phyloP scores from a whole-genome alignment of 768 basidiomycete genomes.

The Tulasnella sp. region DNA sequence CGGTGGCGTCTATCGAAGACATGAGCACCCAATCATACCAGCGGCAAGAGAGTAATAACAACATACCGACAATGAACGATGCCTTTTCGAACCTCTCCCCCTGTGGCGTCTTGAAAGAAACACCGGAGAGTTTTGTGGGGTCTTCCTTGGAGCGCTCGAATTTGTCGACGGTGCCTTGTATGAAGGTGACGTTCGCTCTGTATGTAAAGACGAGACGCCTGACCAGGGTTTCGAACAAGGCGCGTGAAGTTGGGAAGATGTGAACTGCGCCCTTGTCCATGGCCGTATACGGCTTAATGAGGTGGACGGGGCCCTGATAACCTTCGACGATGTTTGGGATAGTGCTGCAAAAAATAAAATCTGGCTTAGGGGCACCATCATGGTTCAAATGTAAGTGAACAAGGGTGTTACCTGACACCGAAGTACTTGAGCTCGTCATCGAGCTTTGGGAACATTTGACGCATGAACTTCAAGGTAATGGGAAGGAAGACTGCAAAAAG shows the following conservation, averaged over 20 bases:
- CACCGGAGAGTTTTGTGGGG: neutral
- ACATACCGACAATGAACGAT: slow-evolving; percentile 23
- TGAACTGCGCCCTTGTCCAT: slow-evolving; percentile 11
- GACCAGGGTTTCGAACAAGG: slow-evolving; percentile 27
- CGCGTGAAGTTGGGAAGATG: slow-evolving; percentile 22
- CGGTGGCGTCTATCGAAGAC: slow-evolving; percentile 27
- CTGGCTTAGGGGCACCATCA: neutral
- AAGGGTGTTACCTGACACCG: neutral
- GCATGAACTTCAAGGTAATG: slow-evolving; percentile 17
- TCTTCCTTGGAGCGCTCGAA: slow-evolving; percentile 19
- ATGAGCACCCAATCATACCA: neutral
- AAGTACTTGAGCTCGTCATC: slow-evolving; percentile 17
- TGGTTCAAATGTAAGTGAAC: neutral
- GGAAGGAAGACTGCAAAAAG: slow-evolving; percentile 18
- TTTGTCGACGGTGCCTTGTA: slow-evolving; percentile 26
- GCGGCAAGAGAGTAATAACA: too few relatives aligned
- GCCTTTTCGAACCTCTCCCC: slow-evolving; percentile 19
- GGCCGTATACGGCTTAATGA: neutral
- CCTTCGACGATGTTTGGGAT: slow-evolving; percentile 6
- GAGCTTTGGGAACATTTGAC: slow-evolving; percentile 21
- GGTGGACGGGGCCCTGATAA: slow-evolving; percentile 5
- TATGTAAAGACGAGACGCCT: slow-evolving; percentile 24
- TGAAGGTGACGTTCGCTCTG: slow-evolving; percentile 22
- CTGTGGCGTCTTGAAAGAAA: slow-evolving; percentile 17
- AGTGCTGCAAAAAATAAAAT: neutral